phyloP scores from a whole-genome alignment of 2,329 filamentous ascomycete genomes.

The Aureobasidium sp. region DNA sequence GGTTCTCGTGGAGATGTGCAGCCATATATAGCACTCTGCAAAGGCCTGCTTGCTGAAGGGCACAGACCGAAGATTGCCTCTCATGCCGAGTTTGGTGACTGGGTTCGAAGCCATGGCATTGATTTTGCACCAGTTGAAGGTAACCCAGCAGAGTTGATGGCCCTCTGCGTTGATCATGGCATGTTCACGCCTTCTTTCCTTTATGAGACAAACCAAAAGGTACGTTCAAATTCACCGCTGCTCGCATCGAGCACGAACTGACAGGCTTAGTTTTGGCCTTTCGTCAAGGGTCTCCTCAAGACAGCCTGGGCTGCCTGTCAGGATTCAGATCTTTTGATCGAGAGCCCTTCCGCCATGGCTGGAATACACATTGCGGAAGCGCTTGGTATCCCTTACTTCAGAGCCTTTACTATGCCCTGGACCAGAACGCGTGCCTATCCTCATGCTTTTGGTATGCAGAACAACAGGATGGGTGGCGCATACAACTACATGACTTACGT shows the following conservation, averaged over 20 bases:
- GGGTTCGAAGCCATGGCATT: slow-evolving; percentile 89
- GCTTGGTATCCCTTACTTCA: slow-evolving; percentile 86
- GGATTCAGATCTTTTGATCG: slow-evolving; percentile 81
- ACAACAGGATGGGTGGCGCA: slow-evolving; percentile 86
- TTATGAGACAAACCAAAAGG: slow-evolving; percentile 69
- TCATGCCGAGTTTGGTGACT: slow-evolving; percentile 78
- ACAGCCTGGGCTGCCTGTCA: slow-evolving; percentile 80
- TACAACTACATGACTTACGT: slow-evolving; percentile 96
- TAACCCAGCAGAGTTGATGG: slow-evolving; percentile 90
- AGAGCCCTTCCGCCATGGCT: slow-evolving; percentile 93
- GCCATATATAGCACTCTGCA: slow-evolving; percentile 93
- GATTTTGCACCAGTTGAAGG: slow-evolving; percentile 84
- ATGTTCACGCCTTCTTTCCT: slow-evolving; percentile 94
- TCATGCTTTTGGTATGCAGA: slow-evolving; percentile 88
- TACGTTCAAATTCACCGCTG: not conserved
- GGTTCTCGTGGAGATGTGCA: slow-evolving; percentile 94
- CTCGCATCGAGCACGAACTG: not conserved
- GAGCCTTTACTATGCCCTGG: slow-evolving; percentile 98
- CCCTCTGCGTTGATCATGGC: slow-evolving; percentile 90
- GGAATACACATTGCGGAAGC: slow-evolving; percentile 97
- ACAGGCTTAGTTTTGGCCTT: slow-evolving; percentile 60
- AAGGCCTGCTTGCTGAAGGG: slow-evolving; percentile 78
- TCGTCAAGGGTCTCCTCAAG: slow-evolving; percentile 80
- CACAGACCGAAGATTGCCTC: slow-evolving; percentile 84
- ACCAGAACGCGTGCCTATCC: slow-evolving; percentile 91